Conservation (phyloP, 257 asterid species). For the Forsythia suspensa region DNA sequence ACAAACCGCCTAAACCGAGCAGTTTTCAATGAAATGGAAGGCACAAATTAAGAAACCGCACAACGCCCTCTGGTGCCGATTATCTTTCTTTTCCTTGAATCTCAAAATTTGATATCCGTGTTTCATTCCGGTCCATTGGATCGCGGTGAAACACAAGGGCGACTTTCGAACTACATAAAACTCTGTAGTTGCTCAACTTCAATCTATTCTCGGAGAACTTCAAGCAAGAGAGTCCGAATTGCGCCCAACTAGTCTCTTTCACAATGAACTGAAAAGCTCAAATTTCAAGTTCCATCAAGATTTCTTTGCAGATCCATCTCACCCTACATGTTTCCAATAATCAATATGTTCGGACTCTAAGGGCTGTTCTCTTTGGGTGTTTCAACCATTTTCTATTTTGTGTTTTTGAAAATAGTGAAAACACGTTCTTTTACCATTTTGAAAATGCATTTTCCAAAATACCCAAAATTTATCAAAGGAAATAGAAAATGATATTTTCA, state of each 20-base stretch:
- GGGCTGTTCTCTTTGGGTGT: too few species aligned
- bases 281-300: constrained; percentile 42
- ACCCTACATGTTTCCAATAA: constrained; percentile 13
- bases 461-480: too few species aligned
- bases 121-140: constrained; percentile 22
- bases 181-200: constrained; percentile 14
- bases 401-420: too few species aligned
- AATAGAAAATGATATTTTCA: too few species aligned
- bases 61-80: neutral
- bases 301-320: constrained; percentile 34
- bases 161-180: constrained; percentile 20
- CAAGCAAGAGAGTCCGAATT: constrained; percentile 12
- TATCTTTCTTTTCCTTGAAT: constrained; percentile 7
- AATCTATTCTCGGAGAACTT: constrained; percentile 17
- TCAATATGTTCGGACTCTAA: constrained; percentile 5
- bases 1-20: too few species aligned
- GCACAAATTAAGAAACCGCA: constrained; percentile 12
- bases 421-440: too few species aligned
- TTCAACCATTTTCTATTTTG: too few species aligned
- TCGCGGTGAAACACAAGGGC: constrained; percentile 18
- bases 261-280: constrained; percentile 21
- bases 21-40: too few species aligned
- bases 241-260: constrained; percentile 19
- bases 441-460: too few species aligned
- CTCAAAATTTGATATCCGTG: constrained; percentile 18